These are phyloP conservation scores for Vitis rotundifolia DNA, from an alignment of 164 flowering plant genomes.

Conservation along the genomic window DNA sequence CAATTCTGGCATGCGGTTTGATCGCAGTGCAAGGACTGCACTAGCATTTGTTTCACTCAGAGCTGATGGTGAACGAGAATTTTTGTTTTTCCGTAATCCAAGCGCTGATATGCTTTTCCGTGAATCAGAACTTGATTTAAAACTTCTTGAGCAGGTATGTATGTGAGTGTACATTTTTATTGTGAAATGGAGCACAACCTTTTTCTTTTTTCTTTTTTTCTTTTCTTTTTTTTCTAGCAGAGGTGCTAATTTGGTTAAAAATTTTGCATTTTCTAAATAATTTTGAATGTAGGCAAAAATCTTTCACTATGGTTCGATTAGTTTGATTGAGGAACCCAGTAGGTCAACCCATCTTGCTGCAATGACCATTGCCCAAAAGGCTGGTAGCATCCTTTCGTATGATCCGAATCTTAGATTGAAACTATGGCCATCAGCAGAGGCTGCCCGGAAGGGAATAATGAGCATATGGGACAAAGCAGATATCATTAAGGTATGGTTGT, in stretches of 20 bases:
- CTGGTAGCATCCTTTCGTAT: constrained; percentile 69
- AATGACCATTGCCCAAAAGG: constrained; percentile 55
- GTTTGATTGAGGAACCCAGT: constrained; percentile 80
- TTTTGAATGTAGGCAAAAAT: constrained; percentile 45
- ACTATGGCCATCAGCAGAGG: constrained; percentile 76
- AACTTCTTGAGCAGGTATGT: constrained; percentile 52
- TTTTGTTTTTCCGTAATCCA: constrained; percentile 78
- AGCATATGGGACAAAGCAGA: constrained; percentile 80
- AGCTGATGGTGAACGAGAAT: constrained; percentile 81
- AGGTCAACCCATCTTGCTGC: constrained; percentile 72
- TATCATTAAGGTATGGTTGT: constrained; percentile 54
- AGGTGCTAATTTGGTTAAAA: neutral
- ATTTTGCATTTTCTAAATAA: neutral
- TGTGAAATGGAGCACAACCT: neutral
- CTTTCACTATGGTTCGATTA: constrained; percentile 82
- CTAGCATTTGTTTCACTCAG: constrained; percentile 72
- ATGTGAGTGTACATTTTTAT: too few relatives aligned
- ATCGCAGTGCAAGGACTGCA: constrained; percentile 65
- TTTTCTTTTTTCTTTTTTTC: neutral
- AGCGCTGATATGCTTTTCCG: constrained; percentile 85
- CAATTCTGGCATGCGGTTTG: constrained; percentile 65
- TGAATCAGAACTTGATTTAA: constrained; percentile 62
- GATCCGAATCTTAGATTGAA: constrained; percentile 79
- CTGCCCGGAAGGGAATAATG: constrained; percentile 66
- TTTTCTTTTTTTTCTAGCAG: neutral